Conservation (phyloP, 108 stramenopile genomes). For the Cyclotella baltica region DNA sequence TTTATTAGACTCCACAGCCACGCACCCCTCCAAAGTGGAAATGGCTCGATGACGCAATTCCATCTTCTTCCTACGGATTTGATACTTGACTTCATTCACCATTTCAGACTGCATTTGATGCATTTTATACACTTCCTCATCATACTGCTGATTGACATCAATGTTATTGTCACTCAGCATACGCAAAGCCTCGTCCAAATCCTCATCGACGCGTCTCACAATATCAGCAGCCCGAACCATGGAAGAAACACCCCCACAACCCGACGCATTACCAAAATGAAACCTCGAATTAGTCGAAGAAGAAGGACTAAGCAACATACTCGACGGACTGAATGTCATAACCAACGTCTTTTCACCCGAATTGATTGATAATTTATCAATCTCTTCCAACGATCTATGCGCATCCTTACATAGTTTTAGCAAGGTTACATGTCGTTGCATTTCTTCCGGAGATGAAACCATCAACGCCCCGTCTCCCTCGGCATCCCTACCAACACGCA, state of each 20-base stretch:
- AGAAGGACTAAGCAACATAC: slow-evolving; percentile 20
- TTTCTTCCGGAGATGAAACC: not conserved
- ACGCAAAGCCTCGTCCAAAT: slow-evolving; percentile 12
- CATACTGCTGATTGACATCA: not conserved
- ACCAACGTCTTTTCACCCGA: not conserved
- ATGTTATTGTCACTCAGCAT: not conserved
- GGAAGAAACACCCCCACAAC: not conserved
- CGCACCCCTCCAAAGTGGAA: slow-evolving; percentile 22
- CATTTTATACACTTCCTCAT: not conserved
- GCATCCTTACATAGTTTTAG: not conserved
- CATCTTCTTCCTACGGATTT: slow-evolving; percentile 32
- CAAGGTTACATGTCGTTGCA: slow-evolving; percentile 1
- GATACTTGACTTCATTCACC: slow-evolving; percentile 27
- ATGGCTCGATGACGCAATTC: slow-evolving; percentile 45
- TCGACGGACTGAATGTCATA: slow-evolving; percentile 14
- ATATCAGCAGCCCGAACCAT: slow-evolving; percentile 38
- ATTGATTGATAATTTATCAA: not conserved
- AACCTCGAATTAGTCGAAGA: slow-evolving; percentile 15
- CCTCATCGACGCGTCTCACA: not conserved
- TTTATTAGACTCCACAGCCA: slow-evolving; percentile 7
- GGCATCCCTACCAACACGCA: not conserved
- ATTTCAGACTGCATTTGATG: slow-evolving; percentile 25
- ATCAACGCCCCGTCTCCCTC: not conserved
- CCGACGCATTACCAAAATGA: not conserved
- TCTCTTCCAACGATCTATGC: not conserved